Evolutionary conservation across 139 green algal species (phyloP).

Genomic region (Eudorina sp.): DNA sequence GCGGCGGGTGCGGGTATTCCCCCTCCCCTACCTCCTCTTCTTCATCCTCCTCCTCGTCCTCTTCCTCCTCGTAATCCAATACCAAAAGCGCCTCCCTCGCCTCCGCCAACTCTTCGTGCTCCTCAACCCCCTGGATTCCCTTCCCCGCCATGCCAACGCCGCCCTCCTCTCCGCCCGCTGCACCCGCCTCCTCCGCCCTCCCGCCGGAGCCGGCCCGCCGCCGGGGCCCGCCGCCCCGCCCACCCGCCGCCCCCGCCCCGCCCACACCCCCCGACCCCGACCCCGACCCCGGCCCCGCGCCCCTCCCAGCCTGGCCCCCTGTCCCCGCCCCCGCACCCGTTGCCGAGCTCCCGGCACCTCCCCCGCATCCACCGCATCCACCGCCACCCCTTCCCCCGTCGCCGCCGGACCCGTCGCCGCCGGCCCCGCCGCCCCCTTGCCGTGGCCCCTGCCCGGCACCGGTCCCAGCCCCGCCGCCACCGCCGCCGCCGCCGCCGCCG

Average conservation of each 20-base stretch:
- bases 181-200: not conserved
- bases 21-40: not conserved
- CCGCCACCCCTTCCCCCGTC: too few species aligned
- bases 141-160: not conserved
- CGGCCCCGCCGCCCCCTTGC: too few species aligned
- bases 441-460: not conserved
- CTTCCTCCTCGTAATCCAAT: not conserved
- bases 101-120: not conserved
- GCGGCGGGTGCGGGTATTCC: not conserved
- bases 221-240: not conserved
- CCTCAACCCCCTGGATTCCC: too few species aligned
- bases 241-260: not conserved
- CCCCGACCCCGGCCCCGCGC: too few species aligned
- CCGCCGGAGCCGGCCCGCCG: not conserved
- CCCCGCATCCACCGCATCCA: too few species aligned
- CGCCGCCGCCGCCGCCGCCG: not conserved
- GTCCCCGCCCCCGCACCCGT: not conserved
- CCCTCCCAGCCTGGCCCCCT: not conserved
- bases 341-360: too few species aligned
- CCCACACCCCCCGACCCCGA: too few species aligned
- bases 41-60: not conserved
- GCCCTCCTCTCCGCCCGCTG: not conserved
- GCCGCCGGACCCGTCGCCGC: too few species aligned
- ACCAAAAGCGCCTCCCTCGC: not conserved
- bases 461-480: not conserved